These are phyloP conservation scores for Fusarium sambucinum DNA, from an alignment of 2,329 filamentous ascomycete genomes.

Conservation along the genomic window DNA sequence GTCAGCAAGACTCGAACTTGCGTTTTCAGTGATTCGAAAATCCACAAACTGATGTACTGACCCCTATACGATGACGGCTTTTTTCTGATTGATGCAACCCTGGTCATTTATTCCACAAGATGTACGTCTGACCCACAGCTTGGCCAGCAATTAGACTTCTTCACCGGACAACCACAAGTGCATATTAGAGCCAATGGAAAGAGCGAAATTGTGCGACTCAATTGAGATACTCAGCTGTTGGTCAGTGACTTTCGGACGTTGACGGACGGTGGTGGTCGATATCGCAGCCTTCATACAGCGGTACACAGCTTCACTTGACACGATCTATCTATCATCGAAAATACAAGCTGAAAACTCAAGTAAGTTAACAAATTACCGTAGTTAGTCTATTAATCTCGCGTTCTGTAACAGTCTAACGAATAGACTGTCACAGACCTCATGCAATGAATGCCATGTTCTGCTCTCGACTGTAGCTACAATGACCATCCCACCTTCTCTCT, in stretches of 20 bases:
- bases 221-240: neutral
- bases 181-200: neutral
- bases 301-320: no score
- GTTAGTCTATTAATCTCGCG: no score
- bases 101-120: neutral
- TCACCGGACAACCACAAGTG: neutral
- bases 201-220: neutral
- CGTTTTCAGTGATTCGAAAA: constrained; percentile 30
- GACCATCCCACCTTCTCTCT: neutral
- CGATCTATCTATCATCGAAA: no score
- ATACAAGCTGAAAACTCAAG: no score
- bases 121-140: neutral
- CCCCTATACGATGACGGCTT: constrained; percentile 34
- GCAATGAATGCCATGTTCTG: neutral
- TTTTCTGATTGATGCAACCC: neutral
- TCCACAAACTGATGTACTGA: constrained; percentile 34
- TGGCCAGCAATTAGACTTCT: neutral
- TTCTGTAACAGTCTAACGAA: no score
- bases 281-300: no score
- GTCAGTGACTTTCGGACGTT: neutral
- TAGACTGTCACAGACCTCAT: neutral
- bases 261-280: no score
- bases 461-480: neutral
- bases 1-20: constrained; percentile 36
- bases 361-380: no score